Evolutionary conservation across 257 asterid genomes (phyloP), one percentile per base, ranked within the genome.

Genomic region (Fraxinus americana): DNA sequence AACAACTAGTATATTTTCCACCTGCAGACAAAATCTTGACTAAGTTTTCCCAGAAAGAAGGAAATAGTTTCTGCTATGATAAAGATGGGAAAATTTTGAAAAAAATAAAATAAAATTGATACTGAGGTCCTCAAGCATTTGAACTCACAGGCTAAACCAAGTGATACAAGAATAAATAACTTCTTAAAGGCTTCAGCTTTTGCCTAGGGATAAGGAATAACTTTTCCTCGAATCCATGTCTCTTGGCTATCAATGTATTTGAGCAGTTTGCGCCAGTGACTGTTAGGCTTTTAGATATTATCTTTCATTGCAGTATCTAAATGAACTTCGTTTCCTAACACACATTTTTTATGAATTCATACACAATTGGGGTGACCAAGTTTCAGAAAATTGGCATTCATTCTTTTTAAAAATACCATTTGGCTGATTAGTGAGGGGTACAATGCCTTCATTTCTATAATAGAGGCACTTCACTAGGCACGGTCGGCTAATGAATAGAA

Each of bases 1-100:
- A 74, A 93, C 81, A 68, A 93, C 88, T 69, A 96, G 85, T 87
- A 96, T 80, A 79, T 96, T 93, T 81, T 87, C 93, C 50, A 96
- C 99, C 99, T 96, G 88, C 83, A 84, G 66, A 74, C 41, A 67
- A 9, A 30, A 36, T 30, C 30, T 45, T 34, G 25, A 59, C 25
- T 17, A 70, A 73, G 77, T 34, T 74, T 11, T n/a, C 11, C 29
- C 0, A 19, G 61, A 68, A 68, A 54, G 75, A 57, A 75, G 68
- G 17, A 4, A 32, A 23, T 8, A 36, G 45, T 74, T 67, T 70
- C 21, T 1, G 35, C 69, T 77, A 21, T 74, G 43, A 9, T 29
- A 35, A 16, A 75, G 23, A 29, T 4, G 65, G 4, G 39, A 12
- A 23, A 4, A 36, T 34, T 41, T 4, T 3, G 4, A 35, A 41